Percentiles rank a stretch among this genome's conserved stretches.
Evolutionary conservation across 1,284 basidiomycete genomes (phyloP).

Genomic region (Sanghuangporus weigelae): DNA sequence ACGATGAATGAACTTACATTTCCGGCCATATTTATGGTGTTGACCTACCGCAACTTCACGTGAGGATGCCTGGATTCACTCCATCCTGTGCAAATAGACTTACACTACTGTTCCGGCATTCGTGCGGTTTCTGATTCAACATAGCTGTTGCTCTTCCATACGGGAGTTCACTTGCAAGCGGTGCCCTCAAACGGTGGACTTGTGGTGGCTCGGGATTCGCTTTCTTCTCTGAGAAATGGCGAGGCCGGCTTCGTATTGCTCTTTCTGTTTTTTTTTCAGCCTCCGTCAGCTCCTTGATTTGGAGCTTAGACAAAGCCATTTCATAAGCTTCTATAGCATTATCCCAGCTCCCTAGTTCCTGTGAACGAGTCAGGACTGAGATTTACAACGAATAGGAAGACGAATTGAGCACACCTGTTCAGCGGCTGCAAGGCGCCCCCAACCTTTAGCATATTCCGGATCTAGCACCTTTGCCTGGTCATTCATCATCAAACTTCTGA

Average conservation of each 20-base stretch:
- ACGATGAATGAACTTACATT: neutral
- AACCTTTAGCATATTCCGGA: slow-evolving; percentile 1
- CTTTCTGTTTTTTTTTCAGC: slow-evolving; percentile 25
- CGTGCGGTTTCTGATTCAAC: neutral
- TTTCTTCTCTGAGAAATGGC: slow-evolving; percentile 15
- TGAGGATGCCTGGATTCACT: neutral
- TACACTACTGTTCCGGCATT: neutral
- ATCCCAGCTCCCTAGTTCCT: slow-evolving; percentile 4
- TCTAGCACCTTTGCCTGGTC: slow-evolving; percentile 7
- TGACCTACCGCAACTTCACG: neutral
- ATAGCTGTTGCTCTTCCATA: neutral
- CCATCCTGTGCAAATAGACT: neutral
- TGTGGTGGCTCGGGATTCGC: neutral
- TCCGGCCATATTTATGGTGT: neutral
- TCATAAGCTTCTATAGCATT: slow-evolving; percentile 21
- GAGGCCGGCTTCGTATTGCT: slow-evolving; percentile 25
- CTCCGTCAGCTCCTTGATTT: slow-evolving; percentile 19
- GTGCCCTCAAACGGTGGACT: neutral
- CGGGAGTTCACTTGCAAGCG: neutral
- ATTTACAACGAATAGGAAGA: neutral
- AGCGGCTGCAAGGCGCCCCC: slow-evolving; percentile 6
- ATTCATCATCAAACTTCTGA: neutral
- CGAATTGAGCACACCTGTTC: neutral
- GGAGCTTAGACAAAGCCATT: slow-evolving; percentile 24
- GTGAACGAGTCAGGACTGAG: neutral